Evolutionary conservation across 192 early-diverging fungal genomes (phyloP).

Genomic region (Globomyces pollinis-pini): DNA sequence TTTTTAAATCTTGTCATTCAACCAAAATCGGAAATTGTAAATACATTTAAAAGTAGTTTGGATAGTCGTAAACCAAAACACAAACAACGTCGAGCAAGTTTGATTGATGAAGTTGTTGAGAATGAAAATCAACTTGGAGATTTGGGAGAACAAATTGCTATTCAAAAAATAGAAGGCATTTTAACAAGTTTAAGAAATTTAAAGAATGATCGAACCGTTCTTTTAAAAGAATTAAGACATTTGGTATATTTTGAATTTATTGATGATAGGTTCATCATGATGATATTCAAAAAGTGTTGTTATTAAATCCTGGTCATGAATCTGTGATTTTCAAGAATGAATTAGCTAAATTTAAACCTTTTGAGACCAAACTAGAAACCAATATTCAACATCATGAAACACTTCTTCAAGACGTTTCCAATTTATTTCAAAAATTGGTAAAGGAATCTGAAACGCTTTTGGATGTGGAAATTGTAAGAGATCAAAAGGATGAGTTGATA

Average conservation of each 20-base stretch:
- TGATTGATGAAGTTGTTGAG: conserved; percentile 41
- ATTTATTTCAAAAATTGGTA: too few relatives aligned
- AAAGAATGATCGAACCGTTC: conserved; percentile 62
- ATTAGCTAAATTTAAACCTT: conserved; percentile 80
- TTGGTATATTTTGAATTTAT: conserved; percentile 49
- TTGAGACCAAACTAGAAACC: conserved; percentile 64
- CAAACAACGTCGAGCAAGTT: not conserved
- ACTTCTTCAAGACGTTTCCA: conserved; percentile 48
- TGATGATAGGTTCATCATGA: conserved; percentile 59
- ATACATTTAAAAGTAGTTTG: too few relatives aligned
- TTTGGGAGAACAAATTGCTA: conserved; percentile 48
- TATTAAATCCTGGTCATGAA: conserved; percentile 80
- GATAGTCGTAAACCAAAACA: too few relatives aligned
- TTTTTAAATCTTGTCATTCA: conserved; percentile 18
- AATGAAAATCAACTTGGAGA: conserved; percentile 25
- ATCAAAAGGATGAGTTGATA: too few relatives aligned
- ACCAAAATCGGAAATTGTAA: too few relatives aligned
- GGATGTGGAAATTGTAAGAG: too few relatives aligned
- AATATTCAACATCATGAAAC: conserved; percentile 67
- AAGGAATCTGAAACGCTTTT: too few relatives aligned
- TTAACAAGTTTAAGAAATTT: conserved; percentile 55
- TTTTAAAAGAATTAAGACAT: conserved; percentile 66
- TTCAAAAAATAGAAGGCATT: conserved; percentile 57
- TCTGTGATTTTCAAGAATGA: conserved; percentile 81
- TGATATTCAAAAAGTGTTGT: conserved; percentile 75